Conservation (phyloP, 2,329 filamentous ascomycete genomes). For the Apiospora marii region DNA sequence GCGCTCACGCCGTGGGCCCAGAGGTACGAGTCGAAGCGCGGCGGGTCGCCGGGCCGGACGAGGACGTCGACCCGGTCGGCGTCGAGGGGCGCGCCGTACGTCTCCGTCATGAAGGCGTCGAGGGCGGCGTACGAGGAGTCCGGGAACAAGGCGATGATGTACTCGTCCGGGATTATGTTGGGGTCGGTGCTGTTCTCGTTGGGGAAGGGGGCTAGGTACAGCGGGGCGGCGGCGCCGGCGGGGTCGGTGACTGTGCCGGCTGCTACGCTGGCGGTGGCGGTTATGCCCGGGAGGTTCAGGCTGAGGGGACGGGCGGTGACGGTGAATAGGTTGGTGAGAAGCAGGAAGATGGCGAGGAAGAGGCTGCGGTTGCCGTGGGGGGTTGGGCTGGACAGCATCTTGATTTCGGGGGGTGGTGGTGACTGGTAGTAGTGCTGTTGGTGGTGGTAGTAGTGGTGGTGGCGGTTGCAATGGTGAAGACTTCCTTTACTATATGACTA, state of each 20-base stretch:
- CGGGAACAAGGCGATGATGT: background rate
- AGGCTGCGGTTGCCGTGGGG: background rate
- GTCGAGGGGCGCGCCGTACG: conserved; percentile 6
- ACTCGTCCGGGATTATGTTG: conserved; percentile 8
- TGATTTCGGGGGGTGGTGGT: too few relatives aligned
- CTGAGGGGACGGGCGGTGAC: background rate
- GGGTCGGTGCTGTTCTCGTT: conserved; percentile 13
- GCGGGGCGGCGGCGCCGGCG: background rate
- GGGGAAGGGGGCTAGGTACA: background rate
- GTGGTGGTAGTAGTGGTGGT: background rate
- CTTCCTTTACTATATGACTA: background rate
- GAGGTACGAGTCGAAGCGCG: conserved; percentile 9
- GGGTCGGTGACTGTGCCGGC: background rate
- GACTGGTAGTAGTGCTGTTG: background rate
- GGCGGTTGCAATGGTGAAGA: background rate
- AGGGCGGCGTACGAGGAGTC: background rate
- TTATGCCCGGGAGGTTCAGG: background rate
- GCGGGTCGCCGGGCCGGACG: background rate
- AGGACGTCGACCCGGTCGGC: background rate
- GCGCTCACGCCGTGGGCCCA: background rate
- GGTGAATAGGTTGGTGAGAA: background rate
- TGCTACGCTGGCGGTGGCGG: background rate
- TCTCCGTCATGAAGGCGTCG: conserved; percentile 9
- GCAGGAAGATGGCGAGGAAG: background rate
- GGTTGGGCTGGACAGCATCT: background rate